Percentiles rank a stretch among this genome's conserved stretches.
These are phyloP conservation scores for Colletotrichum nymphaeae DNA, from an alignment of 2,329 filamentous ascomycete genomes.

Conservation along the genomic window DNA sequence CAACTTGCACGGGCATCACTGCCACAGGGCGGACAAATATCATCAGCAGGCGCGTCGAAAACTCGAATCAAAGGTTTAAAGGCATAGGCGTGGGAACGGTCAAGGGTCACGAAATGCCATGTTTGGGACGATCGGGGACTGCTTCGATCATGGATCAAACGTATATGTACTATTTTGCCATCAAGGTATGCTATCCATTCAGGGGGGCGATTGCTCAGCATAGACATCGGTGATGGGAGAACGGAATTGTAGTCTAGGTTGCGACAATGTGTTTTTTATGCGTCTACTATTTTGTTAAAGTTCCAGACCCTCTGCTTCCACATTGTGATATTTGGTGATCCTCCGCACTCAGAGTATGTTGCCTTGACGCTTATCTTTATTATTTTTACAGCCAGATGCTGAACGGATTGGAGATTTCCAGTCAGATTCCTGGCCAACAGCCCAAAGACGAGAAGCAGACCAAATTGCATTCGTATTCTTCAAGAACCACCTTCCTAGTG, in stretches of 20 bases:
- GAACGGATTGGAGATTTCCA: background rate
- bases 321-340: background rate
- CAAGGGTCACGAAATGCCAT: constrained; percentile 34
- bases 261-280: constrained; percentile 41
- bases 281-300: background rate
- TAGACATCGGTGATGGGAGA: constrained; percentile 55
- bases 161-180: constrained; percentile 65
- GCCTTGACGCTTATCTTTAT: background rate
- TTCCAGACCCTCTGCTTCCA: background rate
- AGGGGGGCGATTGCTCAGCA: constrained; percentile 54
- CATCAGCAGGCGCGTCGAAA: constrained; percentile 36
- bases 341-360: background rate
- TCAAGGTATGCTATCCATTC: constrained; percentile 51
- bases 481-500: background rate
- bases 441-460: background rate
- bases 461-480: background rate
- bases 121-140: constrained; percentile 38
- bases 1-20: constrained; percentile 36
- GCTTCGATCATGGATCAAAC: constrained; percentile 41
- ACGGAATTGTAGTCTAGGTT: constrained; percentile 56
- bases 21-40: constrained; percentile 38
- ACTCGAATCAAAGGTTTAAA: constrained; percentile 37
- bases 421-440: background rate
- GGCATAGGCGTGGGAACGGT: constrained; percentile 39
- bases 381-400: background rate